Conservation (phyloP, 2,329 filamentous ascomycete genomes). For the Elsinoe arachidis region DNA sequence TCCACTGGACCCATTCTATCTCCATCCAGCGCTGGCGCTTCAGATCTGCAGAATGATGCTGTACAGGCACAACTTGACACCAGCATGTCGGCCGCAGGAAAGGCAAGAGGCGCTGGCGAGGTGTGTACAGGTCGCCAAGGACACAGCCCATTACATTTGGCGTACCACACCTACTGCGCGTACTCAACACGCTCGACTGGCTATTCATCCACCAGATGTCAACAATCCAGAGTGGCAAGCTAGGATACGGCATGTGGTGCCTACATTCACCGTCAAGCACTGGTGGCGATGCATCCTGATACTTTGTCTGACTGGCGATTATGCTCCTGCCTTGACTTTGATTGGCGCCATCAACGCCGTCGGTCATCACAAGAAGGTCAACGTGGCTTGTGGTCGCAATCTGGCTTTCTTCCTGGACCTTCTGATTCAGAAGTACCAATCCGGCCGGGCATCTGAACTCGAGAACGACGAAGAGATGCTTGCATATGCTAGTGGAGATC, state of each 20-base stretch:
- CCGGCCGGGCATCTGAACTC: conserved; percentile 33
- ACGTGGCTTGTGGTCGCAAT: conserved; percentile 70
- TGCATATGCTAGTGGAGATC: conserved; percentile 75
- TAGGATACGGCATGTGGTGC: conserved; percentile 57
- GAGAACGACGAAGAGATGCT: conserved; percentile 78
- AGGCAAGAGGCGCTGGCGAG: conserved; percentile 66
- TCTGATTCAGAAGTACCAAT: conserved; percentile 50
- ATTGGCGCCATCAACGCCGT: conserved; percentile 64
- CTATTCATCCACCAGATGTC: conserved; percentile 26
- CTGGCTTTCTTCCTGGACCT: conserved; percentile 69
- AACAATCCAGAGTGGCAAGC: conserved; percentile 40
- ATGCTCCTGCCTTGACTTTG: conserved; percentile 63
- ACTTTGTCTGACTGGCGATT: conserved; percentile 65
- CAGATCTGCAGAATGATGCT: conserved; percentile 77
- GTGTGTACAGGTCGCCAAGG: conserved; percentile 64
- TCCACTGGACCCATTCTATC: conserved; percentile 61
- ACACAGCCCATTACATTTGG: conserved; percentile 68
- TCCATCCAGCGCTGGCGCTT: conserved; percentile 68
- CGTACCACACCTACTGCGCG: conserved; percentile 39
- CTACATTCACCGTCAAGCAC: conserved; percentile 69
- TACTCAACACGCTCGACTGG: conserved; percentile 16
- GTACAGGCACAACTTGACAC: conserved; percentile 79
- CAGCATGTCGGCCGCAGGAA: conserved; percentile 56
- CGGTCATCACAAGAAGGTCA: conserved; percentile 61
- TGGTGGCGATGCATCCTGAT: conserved; percentile 81